A percentile compares a stretch with the other conserved stretches of the same genome.
Conservation (phyloP, 179 eudicot genomes). For the Pouteria campechiana region DNA sequence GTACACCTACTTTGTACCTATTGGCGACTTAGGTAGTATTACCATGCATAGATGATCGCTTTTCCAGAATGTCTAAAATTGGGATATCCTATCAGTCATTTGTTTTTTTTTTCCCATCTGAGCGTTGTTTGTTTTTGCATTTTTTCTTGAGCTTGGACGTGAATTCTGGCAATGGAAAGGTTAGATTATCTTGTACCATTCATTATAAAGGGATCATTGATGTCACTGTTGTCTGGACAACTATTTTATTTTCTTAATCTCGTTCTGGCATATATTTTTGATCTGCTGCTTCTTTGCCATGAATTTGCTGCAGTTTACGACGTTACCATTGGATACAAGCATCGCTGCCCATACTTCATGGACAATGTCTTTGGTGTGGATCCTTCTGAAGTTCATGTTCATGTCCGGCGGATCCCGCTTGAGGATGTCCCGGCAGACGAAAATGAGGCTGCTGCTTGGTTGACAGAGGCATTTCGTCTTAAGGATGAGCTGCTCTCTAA, state of each 20-base stretch:
- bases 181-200: no score
- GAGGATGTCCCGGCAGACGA: slow-evolving; percentile 49
- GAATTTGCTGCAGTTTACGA: slow-evolving; percentile 57
- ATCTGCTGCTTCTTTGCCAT: neutral
- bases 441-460: slow-evolving; percentile 42
- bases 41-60: no score
- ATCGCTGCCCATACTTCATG: slow-evolving; percentile 50
- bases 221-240: no score
- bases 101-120: no score
- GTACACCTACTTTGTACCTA: no score
- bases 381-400: slow-evolving; percentile 84
- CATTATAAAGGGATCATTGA: no score
- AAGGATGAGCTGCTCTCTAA: slow-evolving; percentile 65
- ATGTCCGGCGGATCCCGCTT: slow-evolving; percentile 41
- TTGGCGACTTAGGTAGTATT: no score
- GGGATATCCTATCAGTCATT: no score
- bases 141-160: no score
- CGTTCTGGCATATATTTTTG: neutral
- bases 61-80: no score
- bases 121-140: no score
- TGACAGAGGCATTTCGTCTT: slow-evolving; percentile 34
- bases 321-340: slow-evolving; percentile 77
- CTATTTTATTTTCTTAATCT: neutral
- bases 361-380: slow-evolving; percentile 77
- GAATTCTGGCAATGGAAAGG: no score